These are phyloP conservation scores for Microbotryum violaceum DNA, from an alignment of 1,284 basidiomycete genomes.

Conservation along the genomic window DNA sequence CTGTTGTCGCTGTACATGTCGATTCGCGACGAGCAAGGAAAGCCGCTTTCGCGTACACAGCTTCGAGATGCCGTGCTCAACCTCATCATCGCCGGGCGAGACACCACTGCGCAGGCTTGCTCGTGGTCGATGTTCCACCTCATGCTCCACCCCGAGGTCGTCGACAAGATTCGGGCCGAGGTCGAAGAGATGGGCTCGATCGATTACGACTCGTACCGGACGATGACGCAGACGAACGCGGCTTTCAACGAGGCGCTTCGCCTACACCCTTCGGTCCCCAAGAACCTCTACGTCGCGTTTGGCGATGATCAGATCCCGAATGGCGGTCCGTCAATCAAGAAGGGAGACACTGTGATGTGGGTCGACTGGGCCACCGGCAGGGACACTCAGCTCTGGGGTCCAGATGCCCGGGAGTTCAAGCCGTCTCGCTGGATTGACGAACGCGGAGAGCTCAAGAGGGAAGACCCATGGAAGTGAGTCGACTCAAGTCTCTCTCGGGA, in stretches of 20 bases:
- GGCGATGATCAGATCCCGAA: slow-evolving; percentile 27
- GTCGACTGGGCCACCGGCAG: slow-evolving; percentile 30
- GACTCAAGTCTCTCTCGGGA: too few species aligned
- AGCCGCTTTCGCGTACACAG: neutral
- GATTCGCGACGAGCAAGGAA: slow-evolving; percentile 17
- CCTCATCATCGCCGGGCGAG: slow-evolving; percentile 27
- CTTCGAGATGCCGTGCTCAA: slow-evolving; percentile 19
- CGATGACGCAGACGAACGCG: slow-evolving; percentile 14
- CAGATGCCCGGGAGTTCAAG: slow-evolving; percentile 26
- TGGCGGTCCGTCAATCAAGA: slow-evolving; percentile 27
- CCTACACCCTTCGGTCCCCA: slow-evolving; percentile 4
- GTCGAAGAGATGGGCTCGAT: slow-evolving; percentile 7
- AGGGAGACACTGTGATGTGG: slow-evolving; percentile 24
- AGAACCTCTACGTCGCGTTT: slow-evolving; percentile 20
- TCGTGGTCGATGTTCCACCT: slow-evolving; percentile 11
- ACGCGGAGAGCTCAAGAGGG: slow-evolving; percentile 16
- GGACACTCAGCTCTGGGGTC: slow-evolving; percentile 24
- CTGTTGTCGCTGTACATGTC: slow-evolving; percentile 22
- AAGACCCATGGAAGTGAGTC: slow-evolving; percentile 19
- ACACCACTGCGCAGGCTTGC: slow-evolving; percentile 15
- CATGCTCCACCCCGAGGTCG: neutral
- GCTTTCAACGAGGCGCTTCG: slow-evolving; percentile 24
- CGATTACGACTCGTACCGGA: slow-evolving; percentile 22
- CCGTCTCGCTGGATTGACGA: slow-evolving; percentile 32
- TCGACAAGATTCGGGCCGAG: slow-evolving; percentile 11